Conservation (phyloP, 371 early-diverging fungal species). For the Apophysomyces sp. region DNA sequence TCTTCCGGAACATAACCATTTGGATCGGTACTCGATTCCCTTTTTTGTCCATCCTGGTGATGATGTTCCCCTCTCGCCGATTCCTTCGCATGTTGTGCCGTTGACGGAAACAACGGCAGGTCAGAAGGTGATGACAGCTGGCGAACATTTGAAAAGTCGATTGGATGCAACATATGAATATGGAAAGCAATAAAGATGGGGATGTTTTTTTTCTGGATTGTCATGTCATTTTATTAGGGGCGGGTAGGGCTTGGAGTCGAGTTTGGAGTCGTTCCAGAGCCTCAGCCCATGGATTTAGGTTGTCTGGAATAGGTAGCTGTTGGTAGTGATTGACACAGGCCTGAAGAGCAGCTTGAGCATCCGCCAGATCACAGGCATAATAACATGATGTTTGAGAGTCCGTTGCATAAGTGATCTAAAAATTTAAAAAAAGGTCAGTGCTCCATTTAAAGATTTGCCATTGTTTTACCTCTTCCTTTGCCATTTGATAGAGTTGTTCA, state of each 20-base stretch:
- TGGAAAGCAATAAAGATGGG: conserved; percentile 2
- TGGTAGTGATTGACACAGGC: conserved; percentile 11
- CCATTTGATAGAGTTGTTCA: conserved; percentile 12
- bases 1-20: conserved; percentile 53
- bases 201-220: not conserved
- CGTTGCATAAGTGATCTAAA: conserved; percentile 22
- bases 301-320: conserved; percentile 12
- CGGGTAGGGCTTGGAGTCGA: conserved; percentile 12
- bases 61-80: conserved; percentile 37
- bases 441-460: not conserved
- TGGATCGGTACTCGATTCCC: conserved; percentile 71
- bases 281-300: conserved; percentile 21
- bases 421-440: not conserved
- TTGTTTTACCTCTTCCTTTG: conserved; percentile 22
- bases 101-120: not conserved
- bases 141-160: conserved; percentile 35
- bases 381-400: conserved; percentile 33
- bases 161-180: conserved; percentile 38
- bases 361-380: conserved; percentile 18
- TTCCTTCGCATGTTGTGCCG: conserved; percentile 36
- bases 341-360: conserved; percentile 18
- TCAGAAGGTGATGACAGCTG: conserved; percentile 28
- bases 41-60: conserved; percentile 65
- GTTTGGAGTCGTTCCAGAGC: conserved; percentile 19
- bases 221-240: too few relatives aligned